phyloP scores from a whole-genome alignment of 2,329 filamentous ascomycete species.

The Chaetomium olivaceum region DNA sequence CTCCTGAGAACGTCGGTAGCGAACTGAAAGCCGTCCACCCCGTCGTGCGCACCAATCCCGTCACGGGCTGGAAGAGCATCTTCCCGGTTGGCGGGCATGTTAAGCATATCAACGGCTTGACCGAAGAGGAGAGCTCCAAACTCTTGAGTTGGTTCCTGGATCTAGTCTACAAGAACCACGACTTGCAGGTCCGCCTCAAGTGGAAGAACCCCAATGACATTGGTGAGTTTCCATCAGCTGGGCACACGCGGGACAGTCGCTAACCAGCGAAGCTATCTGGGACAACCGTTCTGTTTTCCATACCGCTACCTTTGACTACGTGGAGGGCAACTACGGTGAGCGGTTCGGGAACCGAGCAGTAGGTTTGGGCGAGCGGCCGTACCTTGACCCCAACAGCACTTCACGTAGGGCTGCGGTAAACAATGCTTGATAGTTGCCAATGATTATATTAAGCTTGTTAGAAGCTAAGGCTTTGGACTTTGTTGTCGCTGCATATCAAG shows the following conservation, averaged over 20 bases:
- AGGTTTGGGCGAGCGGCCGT: slow-evolving; percentile 56
- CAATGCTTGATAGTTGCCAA: slow-evolving; percentile 8
- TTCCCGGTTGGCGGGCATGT: slow-evolving; percentile 47
- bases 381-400: slow-evolving; percentile 52
- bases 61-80: slow-evolving; percentile 63
- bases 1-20: slow-evolving; percentile 55
- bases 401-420: slow-evolving; percentile 44
- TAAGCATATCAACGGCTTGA: slow-evolving; percentile 47
- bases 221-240: slow-evolving; percentile 32
- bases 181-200: slow-evolving; percentile 50
- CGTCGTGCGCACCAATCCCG: slow-evolving; percentile 61
- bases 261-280: slow-evolving; percentile 52
- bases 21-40: slow-evolving; percentile 55
- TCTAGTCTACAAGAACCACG: slow-evolving; percentile 49
- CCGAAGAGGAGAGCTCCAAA: slow-evolving; percentile 44
- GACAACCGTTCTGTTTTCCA: slow-evolving; percentile 62
- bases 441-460: not conserved
- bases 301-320: slow-evolving; percentile 59
- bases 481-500: not conserved
- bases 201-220: slow-evolving; percentile 49
- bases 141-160: slow-evolving; percentile 46
- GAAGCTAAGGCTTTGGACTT: not conserved
- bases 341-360: slow-evolving; percentile 55
- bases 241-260: not conserved
- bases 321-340: slow-evolving; percentile 47